Evolutionary conservation across 768 basidiomycete species (phyloP), one percentile per base, ranked within the genome.

Genomic region (Stropharia rugosoannulata): DNA sequence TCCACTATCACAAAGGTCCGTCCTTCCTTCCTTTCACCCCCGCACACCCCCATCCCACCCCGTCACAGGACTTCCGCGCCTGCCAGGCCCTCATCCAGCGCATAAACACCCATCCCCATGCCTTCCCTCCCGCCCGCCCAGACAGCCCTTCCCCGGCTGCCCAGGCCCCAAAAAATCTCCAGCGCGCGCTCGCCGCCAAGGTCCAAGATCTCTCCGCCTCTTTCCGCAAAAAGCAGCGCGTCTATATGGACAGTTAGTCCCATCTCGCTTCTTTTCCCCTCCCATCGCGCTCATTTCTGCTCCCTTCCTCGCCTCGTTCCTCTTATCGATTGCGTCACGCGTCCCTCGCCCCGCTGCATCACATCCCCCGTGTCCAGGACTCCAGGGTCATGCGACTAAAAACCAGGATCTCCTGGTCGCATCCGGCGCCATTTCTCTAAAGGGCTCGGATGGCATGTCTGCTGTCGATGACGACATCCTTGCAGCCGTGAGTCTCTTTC

Each of bases 321-420:
- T 53, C 15, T 42, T 47, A 59, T 58, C 61, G 59, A 64, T 62
- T 36, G 44, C 54, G 54, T 65, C 64, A 59, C 60, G 57, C 57
- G 58, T 60, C 25, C 39, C 5, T 19, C 19, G 38, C 47, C 54
- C 39, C 50, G n/a, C 18, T 60, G 37, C 47, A 18, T 19, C 35
- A 37, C 40, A 49, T 43, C 32, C 40, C 44, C 55, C 39, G 44
- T 51, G 35, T 44, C n/a, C 69, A 97, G 96, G 90, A 70, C 79
- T 98, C 41, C 93, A 96, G 77, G 97, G 97, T 58, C 95, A 98
- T 77, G 93, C 95, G 68, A 94, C 93, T 70, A 97, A 96, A 74
- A 96, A 95, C 68, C 93, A 95, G 73, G 95, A 97, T 76, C 77
- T 97, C 39, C 80, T 98, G 58, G 81, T 94, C 62, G 94, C 95